Conservation (phyloP, 306 rosid species). For the cucumber (Cucumis sativus) region DNA sequence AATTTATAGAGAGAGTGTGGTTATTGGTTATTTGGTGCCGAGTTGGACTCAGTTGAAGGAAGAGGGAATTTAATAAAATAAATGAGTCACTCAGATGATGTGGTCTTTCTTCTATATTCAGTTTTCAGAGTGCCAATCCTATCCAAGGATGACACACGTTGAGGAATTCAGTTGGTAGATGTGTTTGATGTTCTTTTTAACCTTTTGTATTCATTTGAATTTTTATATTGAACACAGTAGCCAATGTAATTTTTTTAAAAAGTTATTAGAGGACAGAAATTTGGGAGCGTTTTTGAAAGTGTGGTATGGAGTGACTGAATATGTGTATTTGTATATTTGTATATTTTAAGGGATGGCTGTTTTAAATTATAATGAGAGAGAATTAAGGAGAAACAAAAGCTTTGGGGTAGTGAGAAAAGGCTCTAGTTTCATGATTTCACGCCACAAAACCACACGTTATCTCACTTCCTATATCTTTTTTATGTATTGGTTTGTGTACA, state of each 20-base stretch:
- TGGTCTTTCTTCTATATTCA: not conserved
- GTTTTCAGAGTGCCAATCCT: not conserved
- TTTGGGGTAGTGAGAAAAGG: not conserved
- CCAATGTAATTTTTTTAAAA: too few species aligned
- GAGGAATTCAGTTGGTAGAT: not conserved
- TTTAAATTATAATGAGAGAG: not conserved
- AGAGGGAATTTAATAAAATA: not conserved
- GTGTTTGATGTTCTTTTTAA: too few species aligned
- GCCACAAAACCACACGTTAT: constrained; percentile 4
- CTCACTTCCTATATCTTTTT: not conserved
- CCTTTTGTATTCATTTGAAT: too few species aligned
- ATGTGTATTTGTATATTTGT: too few species aligned
- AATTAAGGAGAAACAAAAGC: not conserved
- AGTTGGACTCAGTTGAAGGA: not conserved
- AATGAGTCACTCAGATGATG: not conserved
- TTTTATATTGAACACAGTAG: too few species aligned
- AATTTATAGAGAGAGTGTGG: not conserved
- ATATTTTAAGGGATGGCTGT: not conserved
- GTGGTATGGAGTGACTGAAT: too few species aligned
- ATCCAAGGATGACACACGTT: not conserved
- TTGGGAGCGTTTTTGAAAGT: too few species aligned
- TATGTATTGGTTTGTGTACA: not conserved
- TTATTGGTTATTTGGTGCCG: not conserved
- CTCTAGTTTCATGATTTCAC: not conserved
- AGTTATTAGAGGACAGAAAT: too few species aligned